phyloP scores from a whole-genome alignment of 495 filamentous ascomycete genomes.

The Aspergillus conjunctus region DNA sequence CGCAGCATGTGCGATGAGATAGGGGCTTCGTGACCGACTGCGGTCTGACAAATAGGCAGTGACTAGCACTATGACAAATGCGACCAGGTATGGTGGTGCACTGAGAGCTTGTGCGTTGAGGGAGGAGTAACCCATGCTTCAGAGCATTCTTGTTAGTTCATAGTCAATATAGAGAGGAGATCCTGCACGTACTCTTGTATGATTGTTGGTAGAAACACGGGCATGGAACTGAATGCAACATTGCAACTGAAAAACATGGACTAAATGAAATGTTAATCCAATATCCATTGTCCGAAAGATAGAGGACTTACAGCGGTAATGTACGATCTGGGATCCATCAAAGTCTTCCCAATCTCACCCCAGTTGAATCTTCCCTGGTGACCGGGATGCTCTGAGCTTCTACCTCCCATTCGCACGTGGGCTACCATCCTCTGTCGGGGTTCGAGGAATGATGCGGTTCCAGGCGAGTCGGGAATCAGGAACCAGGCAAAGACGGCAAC shows the following conservation, averaged over 20 bases:
- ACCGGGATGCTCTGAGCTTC: slow-evolving; percentile 27
- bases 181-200: slow-evolving; percentile 50
- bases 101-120: slow-evolving; percentile 56
- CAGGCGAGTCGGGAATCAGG: slow-evolving; percentile 57
- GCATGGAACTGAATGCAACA: slow-evolving; percentile 61
- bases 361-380: slow-evolving; percentile 42
- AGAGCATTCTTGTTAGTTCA: background rate
- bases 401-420: slow-evolving; percentile 48
- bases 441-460: slow-evolving; percentile 52
- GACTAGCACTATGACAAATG: slow-evolving; percentile 52
- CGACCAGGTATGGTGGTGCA: slow-evolving; percentile 58
- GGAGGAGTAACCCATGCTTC: slow-evolving; percentile 53
- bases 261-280: slow-evolving; percentile 26
- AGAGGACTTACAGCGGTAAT: slow-evolving; percentile 59
- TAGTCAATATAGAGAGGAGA: background rate
- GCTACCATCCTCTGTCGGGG: slow-evolving; percentile 50
- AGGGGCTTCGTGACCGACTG: slow-evolving; percentile 47
- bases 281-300: background rate
- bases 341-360: slow-evolving; percentile 53
- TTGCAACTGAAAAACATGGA: slow-evolving; percentile 63
- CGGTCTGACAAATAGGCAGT: slow-evolving; percentile 57
- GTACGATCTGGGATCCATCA: slow-evolving; percentile 67
- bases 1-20: slow-evolving; percentile 52
- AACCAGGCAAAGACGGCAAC: slow-evolving; percentile 57
- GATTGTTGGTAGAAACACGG: slow-evolving; percentile 62